phyloP scores from a whole-genome alignment of 768 basidiomycete species.

The Coprinopsis sp. region DNA sequence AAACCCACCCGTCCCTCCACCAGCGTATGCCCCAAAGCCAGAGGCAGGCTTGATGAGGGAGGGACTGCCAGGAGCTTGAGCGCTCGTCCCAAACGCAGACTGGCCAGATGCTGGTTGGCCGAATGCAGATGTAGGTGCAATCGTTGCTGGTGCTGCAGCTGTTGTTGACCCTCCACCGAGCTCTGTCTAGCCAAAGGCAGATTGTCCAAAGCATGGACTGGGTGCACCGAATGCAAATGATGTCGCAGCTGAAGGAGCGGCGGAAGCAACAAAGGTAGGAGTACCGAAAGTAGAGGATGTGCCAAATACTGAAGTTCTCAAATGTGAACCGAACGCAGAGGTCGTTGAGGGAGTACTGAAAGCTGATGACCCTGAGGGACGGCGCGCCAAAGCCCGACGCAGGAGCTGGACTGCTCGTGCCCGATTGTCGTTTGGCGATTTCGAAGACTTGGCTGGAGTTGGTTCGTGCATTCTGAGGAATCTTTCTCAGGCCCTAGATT shows the following conservation, averaged over 20 bases:
- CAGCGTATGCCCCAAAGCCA: slow-evolving; percentile 36
- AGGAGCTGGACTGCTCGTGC: slow-evolving; percentile 11
- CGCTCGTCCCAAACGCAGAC: slow-evolving; percentile 21
- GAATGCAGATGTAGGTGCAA: slow-evolving; percentile 18
- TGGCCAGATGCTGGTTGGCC: slow-evolving; percentile 28
- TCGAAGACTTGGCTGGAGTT: slow-evolving; percentile 1
- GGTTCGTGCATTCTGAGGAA: slow-evolving; percentile 44
- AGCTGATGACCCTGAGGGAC: neutral
- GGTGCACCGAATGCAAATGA: slow-evolving; percentile 22
- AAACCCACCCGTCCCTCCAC: slow-evolving; percentile 28
- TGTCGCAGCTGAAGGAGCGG: too few species aligned
- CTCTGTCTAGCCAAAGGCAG: too few species aligned
- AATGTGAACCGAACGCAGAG: slow-evolving; percentile 13
- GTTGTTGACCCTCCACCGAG: too few species aligned
- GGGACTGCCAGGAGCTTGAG: too few species aligned
- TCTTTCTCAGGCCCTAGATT: too few species aligned
- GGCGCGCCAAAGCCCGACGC: slow-evolving; percentile 15
- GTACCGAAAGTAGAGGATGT: slow-evolving; percentile 25
- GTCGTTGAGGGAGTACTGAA: neutral
- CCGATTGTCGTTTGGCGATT: neutral
- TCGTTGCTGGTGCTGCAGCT: too few species aligned
- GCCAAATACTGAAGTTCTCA: slow-evolving; percentile 22
- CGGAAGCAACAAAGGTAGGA: slow-evolving; percentile 28
- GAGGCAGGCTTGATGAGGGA: slow-evolving; percentile 19
- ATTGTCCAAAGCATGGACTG: too few species aligned